A percentile compares a stretch with the other conserved stretches of the same genome.
Evolutionary conservation across 2,329 filamentous ascomycete species (phyloP).

Genomic region (Colletotrichum sp.): DNA sequence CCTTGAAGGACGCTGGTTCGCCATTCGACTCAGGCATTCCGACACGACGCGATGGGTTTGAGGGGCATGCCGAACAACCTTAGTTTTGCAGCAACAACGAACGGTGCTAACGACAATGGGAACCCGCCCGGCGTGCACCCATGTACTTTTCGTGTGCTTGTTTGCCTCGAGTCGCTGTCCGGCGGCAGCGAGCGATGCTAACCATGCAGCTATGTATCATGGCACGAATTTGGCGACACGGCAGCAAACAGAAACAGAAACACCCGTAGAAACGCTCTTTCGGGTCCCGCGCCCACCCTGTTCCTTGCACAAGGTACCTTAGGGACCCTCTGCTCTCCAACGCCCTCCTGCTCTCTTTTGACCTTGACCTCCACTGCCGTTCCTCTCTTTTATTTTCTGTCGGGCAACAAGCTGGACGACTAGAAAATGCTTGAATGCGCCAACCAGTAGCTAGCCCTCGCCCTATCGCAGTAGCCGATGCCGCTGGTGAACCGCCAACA

Average conservation of each 20-base stretch:
- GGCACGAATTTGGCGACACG: neutral
- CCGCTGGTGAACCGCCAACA: neutral
- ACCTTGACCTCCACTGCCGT: neutral
- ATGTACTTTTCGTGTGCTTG: neutral
- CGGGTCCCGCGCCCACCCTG: conserved; percentile 3
- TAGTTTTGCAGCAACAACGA: neutral
- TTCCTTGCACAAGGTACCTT: neutral
- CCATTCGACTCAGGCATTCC: conserved; percentile 11
- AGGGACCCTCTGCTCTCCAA: neutral
- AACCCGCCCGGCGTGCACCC: neutral
- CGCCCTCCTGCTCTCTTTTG: neutral
- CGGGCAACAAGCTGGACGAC: neutral
- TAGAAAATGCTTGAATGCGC: conserved; percentile 7
- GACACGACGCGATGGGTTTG: conserved; percentile 2
- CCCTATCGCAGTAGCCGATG: neutral
- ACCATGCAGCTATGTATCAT: neutral
- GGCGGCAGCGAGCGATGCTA: neutral
- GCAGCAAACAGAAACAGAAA: conserved; percentile 1
- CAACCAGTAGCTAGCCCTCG: neutral
- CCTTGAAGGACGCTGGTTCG: neutral
- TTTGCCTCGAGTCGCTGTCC: neutral
- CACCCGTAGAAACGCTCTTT: neutral
- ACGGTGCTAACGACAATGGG: neutral
- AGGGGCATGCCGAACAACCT: conserved; percentile 6
- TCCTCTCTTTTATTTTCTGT: neutral